Evolutionary conservation across 1,284 basidiomycete species (phyloP), one percentile per base, ranked within the genome.

Genomic region (Calocybe gambosa): DNA sequence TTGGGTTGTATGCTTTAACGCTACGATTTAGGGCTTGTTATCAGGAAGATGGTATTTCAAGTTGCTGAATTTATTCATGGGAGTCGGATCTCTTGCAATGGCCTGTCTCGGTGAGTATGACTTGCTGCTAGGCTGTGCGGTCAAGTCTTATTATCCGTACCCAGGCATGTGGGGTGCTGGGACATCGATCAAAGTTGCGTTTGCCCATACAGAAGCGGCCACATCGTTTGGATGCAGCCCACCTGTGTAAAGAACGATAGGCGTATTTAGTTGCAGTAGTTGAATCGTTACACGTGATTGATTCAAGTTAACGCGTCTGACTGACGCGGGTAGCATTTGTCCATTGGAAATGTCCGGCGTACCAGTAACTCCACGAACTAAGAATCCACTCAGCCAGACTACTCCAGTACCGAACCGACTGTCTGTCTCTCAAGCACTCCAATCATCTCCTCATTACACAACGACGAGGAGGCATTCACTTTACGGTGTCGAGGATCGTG

Each of bases 401-500:
- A 83, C 81, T 20, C 78, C 82, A 20, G 73, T 75, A 16, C 67
- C 72, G 1, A 55, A 74, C 1, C 74, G 81, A 9, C 59, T 76
- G 1, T 55, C 69, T n/a, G 62, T 64, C 3, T 65, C 78, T 0
- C 69, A 74, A 52, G 55, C 67, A 18, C 62, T 83, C 1, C 82
- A 86, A 50, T 65, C 85, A 0, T 88, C 85, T 12, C 86, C 85
- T 0, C 85, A 88, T 55, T 89, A 89, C 60, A 65, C 78, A 9
- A 89, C 86, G 4, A 87, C 85, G 1, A 73, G 87, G 36, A 71
- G 88, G 51, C 82, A 86, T 65, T 84, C 85, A 23, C 68, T 92
- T 2, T 91, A 93, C 64, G 91, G 89, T 40, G 89, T 85, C 5
- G 90, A 93, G 61, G 89, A 92, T 61, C 76, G 89, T 43, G 78